These are phyloP conservation scores for Xylaria bambusicola DNA, from an alignment of 495 filamentous ascomycete genomes.

Conservation along the genomic window DNA sequence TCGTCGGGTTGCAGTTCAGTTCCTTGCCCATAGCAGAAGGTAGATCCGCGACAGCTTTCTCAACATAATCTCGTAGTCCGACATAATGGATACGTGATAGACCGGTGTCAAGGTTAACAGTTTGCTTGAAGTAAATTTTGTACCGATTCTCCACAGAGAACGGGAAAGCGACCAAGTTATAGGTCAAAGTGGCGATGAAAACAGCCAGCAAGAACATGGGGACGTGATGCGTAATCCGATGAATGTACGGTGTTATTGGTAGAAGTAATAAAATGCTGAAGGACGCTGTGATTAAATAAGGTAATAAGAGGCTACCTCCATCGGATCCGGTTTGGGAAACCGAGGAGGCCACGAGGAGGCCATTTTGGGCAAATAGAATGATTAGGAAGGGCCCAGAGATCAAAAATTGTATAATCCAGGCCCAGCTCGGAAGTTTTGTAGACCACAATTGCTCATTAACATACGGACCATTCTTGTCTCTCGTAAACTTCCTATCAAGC, in stretches of 20 bases:
- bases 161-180: constrained; percentile 86
- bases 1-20: constrained; percentile 51
- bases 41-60: constrained; percentile 62
- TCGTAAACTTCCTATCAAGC: constrained; percentile 21
- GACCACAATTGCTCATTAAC: constrained; percentile 88
- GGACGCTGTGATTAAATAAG: constrained; percentile 69
- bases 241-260: constrained; percentile 80
- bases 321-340: constrained; percentile 80
- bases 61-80: constrained; percentile 72
- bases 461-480: constrained; percentile 51
- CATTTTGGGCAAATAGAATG: constrained; percentile 71
- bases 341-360: constrained; percentile 69
- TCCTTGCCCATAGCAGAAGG: constrained; percentile 69
- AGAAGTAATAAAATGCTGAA: constrained; percentile 73
- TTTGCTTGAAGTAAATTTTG: constrained; percentile 86
- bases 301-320: constrained; percentile 63
- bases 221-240: constrained; percentile 81
- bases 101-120: constrained; percentile 74
- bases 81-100: constrained; percentile 67
- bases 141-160: constrained; percentile 77
- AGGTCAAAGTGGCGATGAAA: constrained; percentile 75
- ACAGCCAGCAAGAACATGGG: constrained; percentile 75
- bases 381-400: constrained; percentile 74
- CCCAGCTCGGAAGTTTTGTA: constrained; percentile 71
- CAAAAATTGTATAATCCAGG: constrained; percentile 85